Evolutionary conservation across 306 rosid genomes (phyloP).

Genomic region (Pachyrhizus erosus): DNA sequence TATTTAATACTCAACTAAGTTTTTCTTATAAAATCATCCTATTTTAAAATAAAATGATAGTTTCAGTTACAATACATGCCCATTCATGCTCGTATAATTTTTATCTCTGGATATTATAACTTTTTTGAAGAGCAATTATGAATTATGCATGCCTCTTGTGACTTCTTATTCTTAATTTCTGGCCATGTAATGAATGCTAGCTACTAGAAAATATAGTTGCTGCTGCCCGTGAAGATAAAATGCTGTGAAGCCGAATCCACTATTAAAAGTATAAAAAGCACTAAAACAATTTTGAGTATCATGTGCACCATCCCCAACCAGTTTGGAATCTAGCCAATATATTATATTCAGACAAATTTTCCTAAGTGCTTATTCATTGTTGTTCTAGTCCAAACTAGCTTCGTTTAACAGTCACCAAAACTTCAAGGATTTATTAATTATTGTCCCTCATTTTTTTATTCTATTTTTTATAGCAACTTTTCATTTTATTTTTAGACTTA

Average conservation of each 20-base stretch:
- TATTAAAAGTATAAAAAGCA: not conserved
- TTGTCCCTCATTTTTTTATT: too few relatives aligned
- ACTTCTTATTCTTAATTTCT: not conserved
- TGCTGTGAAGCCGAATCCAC: slow-evolving; percentile 34
- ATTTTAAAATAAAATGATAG: too few relatives aligned
- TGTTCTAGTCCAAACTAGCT: not conserved
- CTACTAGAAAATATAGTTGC: not conserved
- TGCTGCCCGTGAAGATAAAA: slow-evolving; percentile 40
- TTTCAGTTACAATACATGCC: too few relatives aligned
- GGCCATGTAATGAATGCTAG: not conserved
- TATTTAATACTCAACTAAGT: too few relatives aligned
- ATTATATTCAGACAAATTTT: not conserved
- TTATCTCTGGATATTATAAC: not conserved
- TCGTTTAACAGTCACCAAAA: not conserved
- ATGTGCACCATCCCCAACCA: slow-evolving; percentile 11
- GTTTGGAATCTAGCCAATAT: not conserved
- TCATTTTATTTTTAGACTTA: too few relatives aligned
- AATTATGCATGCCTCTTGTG: not conserved
- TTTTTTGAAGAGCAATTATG: not conserved
- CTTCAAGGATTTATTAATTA: too few relatives aligned
- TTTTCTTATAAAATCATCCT: too few relatives aligned
- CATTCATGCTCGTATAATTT: not conserved
- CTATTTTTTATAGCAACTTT: too few relatives aligned
- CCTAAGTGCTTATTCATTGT: not conserved
- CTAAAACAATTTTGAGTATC: slow-evolving; percentile 6